phyloP scores from a whole-genome alignment of 2,329 filamentous ascomycete genomes.

The Emergomyces orientalis region DNA sequence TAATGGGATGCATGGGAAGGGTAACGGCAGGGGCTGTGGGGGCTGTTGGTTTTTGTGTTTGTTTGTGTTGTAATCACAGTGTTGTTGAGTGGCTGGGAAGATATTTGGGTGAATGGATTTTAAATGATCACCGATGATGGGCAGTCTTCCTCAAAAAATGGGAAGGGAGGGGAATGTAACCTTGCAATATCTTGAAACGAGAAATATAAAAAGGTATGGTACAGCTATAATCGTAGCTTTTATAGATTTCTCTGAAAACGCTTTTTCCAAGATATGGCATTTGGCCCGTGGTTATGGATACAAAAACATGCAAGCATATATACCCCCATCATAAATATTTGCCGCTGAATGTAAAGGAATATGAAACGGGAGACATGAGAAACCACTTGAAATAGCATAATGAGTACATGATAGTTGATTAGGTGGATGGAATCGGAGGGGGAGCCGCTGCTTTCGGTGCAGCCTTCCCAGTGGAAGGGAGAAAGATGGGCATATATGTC shows the following conservation, averaged over 20 bases:
- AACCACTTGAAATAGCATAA: neutral
- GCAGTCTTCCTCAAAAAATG: neutral
- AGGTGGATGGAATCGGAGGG: slow-evolving; percentile 34
- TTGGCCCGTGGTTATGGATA: neutral
- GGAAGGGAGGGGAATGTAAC: neutral
- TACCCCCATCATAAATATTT: neutral
- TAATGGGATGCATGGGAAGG: neutral
- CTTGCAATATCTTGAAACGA: neutral
- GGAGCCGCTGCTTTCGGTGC: slow-evolving; percentile 38
- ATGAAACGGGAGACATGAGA: neutral
- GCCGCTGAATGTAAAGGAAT: neutral
- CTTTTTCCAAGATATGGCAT: neutral
- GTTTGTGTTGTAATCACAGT: neutral
- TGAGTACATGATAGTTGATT: neutral
- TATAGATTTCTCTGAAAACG: neutral
- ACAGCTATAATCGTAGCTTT: neutral
- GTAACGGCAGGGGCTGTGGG: neutral
- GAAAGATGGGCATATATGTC: slow-evolving; percentile 57
- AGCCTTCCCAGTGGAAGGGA: slow-evolving; percentile 44
- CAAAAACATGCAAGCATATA: neutral
- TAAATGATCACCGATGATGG: neutral
- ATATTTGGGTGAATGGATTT: neutral
- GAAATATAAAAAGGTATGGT: neutral
- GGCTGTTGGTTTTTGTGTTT: neutral
- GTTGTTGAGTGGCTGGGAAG: neutral